Conservation (phyloP, 108 stramenopile genomes). For the Chaetoceros tenuissimus region DNA sequence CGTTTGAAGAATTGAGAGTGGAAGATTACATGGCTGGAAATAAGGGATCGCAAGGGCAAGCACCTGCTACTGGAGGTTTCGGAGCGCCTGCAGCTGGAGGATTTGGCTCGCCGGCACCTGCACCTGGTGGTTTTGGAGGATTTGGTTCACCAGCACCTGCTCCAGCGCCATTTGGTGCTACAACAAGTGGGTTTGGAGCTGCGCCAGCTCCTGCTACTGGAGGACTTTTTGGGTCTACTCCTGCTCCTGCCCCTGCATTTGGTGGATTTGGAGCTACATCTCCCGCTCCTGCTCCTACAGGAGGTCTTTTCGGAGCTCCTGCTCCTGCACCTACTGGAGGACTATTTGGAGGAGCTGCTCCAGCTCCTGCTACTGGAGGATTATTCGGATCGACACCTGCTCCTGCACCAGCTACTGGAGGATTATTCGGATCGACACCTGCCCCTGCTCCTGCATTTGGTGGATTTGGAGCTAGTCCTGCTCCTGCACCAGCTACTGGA, state of each 20-base stretch:
- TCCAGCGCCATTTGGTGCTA: conserved; percentile 24
- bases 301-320: conserved; percentile 46
- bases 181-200: conserved; percentile 43
- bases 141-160: conserved; percentile 25
- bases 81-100: conserved; percentile 20
- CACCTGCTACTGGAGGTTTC: conserved; percentile 7
- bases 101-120: conserved; percentile 46
- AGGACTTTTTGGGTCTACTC: conserved; percentile 62
- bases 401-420: conserved; percentile 37
- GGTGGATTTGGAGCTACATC: conserved; percentile 47
- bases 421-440: conserved; percentile 51
- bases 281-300: conserved; percentile 38
- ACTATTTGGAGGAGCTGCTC: conserved; percentile 30
- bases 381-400: conserved; percentile 42
- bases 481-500: conserved; percentile 52
- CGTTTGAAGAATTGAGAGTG: conserved; percentile 84
- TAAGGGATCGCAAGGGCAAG: conserved; percentile 40
- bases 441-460: conserved; percentile 35
- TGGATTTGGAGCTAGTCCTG: conserved; percentile 54
- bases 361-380: conserved; percentile 29
- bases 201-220: conserved; percentile 41
- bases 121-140: conserved; percentile 33
- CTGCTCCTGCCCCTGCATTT: conserved; percentile 21
- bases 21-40: conserved; percentile 86
- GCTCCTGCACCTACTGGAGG: conserved; percentile 37